A percentile compares a stretch with the other conserved stretches of the same genome.
Conservation (phyloP, 164 flowering plant genomes). For the Vitis labrusca region DNA sequence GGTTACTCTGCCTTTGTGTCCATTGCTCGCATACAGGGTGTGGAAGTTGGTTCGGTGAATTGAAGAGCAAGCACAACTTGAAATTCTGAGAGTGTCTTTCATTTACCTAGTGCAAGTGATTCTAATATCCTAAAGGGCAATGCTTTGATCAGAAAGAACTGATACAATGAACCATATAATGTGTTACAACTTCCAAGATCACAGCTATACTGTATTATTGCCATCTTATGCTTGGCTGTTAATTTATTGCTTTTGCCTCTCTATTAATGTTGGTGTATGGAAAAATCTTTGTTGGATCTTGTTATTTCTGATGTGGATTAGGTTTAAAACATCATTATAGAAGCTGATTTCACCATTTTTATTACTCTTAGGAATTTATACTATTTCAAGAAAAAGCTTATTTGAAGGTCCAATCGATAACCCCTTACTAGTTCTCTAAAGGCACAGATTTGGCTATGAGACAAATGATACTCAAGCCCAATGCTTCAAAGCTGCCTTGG, state of each 20-base stretch:
- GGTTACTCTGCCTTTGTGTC: neutral
- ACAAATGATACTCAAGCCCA: too few species aligned
- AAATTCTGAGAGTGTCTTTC: too few species aligned
- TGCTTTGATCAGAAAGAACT: neutral
- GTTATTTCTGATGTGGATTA: neutral
- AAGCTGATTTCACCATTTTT: too few species aligned
- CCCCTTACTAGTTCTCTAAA: too few species aligned
- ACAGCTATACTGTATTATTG: neutral
- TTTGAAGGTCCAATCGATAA: too few species aligned
- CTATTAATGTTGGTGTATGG: neutral
- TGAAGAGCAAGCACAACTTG: neutral
- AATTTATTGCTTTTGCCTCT: neutral
- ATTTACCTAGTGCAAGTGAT: neutral
- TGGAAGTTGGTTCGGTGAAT: neutral
- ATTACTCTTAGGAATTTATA: too few species aligned
- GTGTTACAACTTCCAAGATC: neutral
- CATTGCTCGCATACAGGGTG: constrained; percentile 3
- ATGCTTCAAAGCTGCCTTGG: too few species aligned
- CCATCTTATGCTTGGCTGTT: neutral
- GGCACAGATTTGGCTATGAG: too few species aligned
- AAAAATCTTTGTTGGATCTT: neutral
- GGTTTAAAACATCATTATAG: too few species aligned
- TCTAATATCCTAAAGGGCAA: neutral
- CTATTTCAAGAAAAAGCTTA: too few species aligned
- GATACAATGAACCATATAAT: neutral